These are phyloP conservation scores for Sisymbrium irio DNA, from an alignment of 345 rosid genomes.

Conservation along the genomic window DNA sequence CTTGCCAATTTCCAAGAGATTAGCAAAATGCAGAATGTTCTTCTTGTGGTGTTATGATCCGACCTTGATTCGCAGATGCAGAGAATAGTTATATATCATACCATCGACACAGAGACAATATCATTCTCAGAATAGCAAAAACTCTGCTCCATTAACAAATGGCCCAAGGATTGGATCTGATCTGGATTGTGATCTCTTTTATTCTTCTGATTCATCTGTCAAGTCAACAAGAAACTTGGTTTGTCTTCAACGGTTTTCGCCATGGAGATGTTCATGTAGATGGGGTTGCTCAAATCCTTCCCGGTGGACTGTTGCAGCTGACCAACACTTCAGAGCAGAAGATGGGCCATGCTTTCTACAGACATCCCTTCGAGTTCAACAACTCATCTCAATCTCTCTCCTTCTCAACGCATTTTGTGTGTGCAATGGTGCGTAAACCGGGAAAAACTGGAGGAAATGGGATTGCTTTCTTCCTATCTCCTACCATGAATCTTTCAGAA, in stretches of 20 bases:
- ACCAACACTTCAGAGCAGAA: slow-evolving; percentile 45
- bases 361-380: slow-evolving; percentile 41
- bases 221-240: slow-evolving; percentile 36
- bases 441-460: slow-evolving; percentile 42
- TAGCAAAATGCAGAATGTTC: slow-evolving; percentile 19
- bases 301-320: slow-evolving; percentile 51
- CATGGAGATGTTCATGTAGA: slow-evolving; percentile 36
- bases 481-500: slow-evolving; percentile 23
- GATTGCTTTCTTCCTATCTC: slow-evolving; percentile 44
- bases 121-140: slow-evolving; percentile 4
- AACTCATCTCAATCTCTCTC: slow-evolving; percentile 34
- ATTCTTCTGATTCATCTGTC: slow-evolving; percentile 21
- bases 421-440: slow-evolving; percentile 41
- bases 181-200: slow-evolving; percentile 25
- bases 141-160: slow-evolving; percentile 9
- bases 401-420: slow-evolving; percentile 43
- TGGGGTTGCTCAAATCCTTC: slow-evolving; percentile 44
- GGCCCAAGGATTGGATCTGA: slow-evolving; percentile 27
- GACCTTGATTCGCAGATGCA: slow-evolving; percentile 17
- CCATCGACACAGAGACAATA: neutral
- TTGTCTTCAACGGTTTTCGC: slow-evolving; percentile 48
- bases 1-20: slow-evolving; percentile 6
- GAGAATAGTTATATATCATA: slow-evolving; percentile 1
- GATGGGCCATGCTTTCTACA: slow-evolving; percentile 50
- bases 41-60: neutral